A percentile compares a stretch with the other conserved stretches of the same genome.
Evolutionary conservation across 106 monocot genomes (phyloP).

Genomic region (Phalaenopsis equestris): DNA sequence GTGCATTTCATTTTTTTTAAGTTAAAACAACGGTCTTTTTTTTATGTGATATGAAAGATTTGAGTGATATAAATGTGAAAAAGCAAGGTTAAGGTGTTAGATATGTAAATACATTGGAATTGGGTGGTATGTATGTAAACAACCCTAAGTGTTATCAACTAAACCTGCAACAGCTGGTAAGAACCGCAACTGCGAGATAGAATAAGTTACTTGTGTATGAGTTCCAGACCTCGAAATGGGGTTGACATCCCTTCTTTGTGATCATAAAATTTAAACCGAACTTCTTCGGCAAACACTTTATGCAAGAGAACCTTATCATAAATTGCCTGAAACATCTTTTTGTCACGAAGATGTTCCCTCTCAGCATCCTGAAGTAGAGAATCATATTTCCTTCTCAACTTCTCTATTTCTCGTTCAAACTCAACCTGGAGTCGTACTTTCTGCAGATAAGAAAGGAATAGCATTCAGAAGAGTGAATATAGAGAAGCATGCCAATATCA

Average conservation of each 20-base stretch:
- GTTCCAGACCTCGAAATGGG: slow-evolving; percentile 37
- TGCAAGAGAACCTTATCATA: slow-evolving; percentile 51
- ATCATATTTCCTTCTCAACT: slow-evolving; percentile 50
- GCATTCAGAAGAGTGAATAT: not conserved
- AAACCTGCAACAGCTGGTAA: too few relatives aligned
- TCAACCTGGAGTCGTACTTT: slow-evolving; percentile 30
- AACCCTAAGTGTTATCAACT: too few relatives aligned
- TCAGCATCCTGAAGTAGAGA: slow-evolving; percentile 39
- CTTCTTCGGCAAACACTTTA: slow-evolving; percentile 60
- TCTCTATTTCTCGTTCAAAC: slow-evolving; percentile 45
- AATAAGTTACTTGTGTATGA: not conserved
- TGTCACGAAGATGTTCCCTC: slow-evolving; percentile 22
- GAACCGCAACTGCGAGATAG: not conserved
- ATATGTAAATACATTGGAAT: too few relatives aligned
- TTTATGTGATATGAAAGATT: too few relatives aligned
- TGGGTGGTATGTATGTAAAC: too few relatives aligned
- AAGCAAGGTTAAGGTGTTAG: too few relatives aligned
- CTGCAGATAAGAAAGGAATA: slow-evolving; percentile 23
- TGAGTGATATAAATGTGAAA: too few relatives aligned
- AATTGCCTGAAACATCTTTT: slow-evolving; percentile 27
- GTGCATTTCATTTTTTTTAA: too few relatives aligned
- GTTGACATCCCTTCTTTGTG: slow-evolving; percentile 13
- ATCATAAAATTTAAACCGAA: slow-evolving; percentile 58
- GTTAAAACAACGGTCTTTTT: too few relatives aligned
- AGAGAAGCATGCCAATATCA: not conserved